phyloP scores from a whole-genome alignment of 495 filamentous ascomycete species.

The Gamarada debralockiae region DNA sequence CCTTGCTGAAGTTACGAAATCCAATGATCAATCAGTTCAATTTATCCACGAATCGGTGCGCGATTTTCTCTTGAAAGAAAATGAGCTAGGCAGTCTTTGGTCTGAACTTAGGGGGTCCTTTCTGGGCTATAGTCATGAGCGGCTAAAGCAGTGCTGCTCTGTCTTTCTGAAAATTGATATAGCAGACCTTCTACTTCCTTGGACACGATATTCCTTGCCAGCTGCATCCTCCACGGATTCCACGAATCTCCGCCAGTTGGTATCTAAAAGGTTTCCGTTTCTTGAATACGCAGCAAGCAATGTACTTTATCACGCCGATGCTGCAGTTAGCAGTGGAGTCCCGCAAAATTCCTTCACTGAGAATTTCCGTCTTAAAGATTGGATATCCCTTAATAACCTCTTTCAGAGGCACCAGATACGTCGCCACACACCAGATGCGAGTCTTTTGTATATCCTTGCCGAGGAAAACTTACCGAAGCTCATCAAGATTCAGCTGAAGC shows the following conservation, averaged over 20 bases:
- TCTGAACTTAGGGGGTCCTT: conserved; percentile 16
- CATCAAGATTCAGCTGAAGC: conserved; percentile 21
- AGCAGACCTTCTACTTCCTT: neutral
- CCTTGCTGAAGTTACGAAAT: conserved; percentile 26
- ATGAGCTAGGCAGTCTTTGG: conserved; percentile 13
- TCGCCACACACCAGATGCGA: conserved; percentile 10
- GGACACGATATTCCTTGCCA: too few relatives aligned
- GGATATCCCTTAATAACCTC: conserved; percentile 2
- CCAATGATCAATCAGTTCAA: conserved; percentile 22
- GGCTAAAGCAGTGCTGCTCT: conserved; percentile 31
- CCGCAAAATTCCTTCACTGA: conserved; percentile 14
- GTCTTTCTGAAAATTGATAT: conserved; percentile 14
- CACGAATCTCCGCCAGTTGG: conserved; percentile 15
- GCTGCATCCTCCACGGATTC: neutral
- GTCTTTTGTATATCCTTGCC: conserved; percentile 41
- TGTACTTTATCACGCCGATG: conserved; percentile 41
- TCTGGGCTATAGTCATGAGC: conserved; percentile 27
- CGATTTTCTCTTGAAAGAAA: conserved; percentile 29
- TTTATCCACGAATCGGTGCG: conserved; percentile 38
- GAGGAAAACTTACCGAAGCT: conserved; percentile 34
- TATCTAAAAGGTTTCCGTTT: conserved; percentile 31
- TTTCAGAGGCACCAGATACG: neutral
- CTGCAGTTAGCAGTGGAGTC: conserved; percentile 23
- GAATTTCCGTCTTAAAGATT: neutral
- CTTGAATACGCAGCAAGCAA: conserved; percentile 36